Evolutionary conservation across 2,329 filamentous ascomycete genomes (phyloP), one percentile per base, ranked within the genome.

Genomic region (Fusarium buxicola): DNA sequence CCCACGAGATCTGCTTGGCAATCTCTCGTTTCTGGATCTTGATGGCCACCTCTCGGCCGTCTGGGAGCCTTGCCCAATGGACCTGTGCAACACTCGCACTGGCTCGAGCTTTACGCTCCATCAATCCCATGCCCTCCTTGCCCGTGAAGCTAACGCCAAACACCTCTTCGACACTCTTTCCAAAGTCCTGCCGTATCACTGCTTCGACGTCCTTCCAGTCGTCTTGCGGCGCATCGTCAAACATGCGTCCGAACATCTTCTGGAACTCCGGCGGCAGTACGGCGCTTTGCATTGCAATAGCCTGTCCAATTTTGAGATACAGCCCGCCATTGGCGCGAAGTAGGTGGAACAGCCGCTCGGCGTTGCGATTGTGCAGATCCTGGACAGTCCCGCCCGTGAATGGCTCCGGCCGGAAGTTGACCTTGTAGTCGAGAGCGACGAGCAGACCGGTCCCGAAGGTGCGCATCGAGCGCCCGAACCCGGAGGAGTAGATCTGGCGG

Each of bases 21-120:
- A 99, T 98, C 81, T 97, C 94, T 46, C 89, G 86, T 80, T 98
- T 99, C 81, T 99, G 95, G 5, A 99, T 89, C 81, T 99, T 99
- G 74, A 99, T 86, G 2, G 95, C 95, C 18, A 98, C 91, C 80
- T 97, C 94, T 43, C 92, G 84, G 0, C 95, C 95, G 78, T 98
- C 94, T 4, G 87, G 78, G 54, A 98, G 76, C 58, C 89, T 83
- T 8, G 95, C 95, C 93, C 94, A 97, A 75, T 98, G 95, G 2
- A 99, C 95, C 78, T 98, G 95, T 1, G 95, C 95, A 8, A 99
- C 94, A 75, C 92, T 96, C 3, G 95, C 95, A 72, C 91, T 94
- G 1, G 90, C 91, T 58, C 89, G 75, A 8, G 86, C 86, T 53
- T 78, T 81, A 35, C 82, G 78, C 76, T 88, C 86, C 81, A 88